Conservation (phyloP, 441 rosid genomes). For the Erodium texanum region DNA sequence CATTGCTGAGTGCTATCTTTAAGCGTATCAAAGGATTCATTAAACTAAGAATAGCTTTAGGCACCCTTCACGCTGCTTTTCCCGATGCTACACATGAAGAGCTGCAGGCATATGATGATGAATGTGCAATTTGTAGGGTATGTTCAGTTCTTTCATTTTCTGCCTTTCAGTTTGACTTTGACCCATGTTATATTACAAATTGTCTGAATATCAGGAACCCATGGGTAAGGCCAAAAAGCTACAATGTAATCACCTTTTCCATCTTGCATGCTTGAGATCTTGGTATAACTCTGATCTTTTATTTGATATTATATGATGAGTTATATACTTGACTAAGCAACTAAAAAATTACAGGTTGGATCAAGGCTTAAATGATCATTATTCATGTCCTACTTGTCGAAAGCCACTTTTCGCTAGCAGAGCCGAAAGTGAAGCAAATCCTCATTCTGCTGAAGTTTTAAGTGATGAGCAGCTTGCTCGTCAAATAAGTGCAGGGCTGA, state of each 20-base stretch:
- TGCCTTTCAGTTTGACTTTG: conserved; percentile 11
- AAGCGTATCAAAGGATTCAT: conserved; percentile 84
- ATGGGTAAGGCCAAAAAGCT: conserved; percentile 98
- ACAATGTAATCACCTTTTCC: conserved; percentile 84
- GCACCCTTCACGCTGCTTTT: conserved; percentile 94
- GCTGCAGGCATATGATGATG: conserved; percentile 82
- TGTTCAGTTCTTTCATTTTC: conserved; percentile 18
- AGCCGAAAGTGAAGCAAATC: conserved; percentile 50
- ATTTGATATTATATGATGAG: conserved; percentile 11
- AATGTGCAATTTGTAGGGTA: conserved; percentile 99
- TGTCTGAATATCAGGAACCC: conserved; percentile 66
- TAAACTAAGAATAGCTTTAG: conserved; percentile 76
- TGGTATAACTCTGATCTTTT: conserved; percentile 43
- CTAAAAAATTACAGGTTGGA: conserved; percentile 69
- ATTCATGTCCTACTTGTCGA: conserved; percentile 95
- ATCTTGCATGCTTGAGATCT: conserved; percentile 98
- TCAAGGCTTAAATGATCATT: conserved; percentile 87
- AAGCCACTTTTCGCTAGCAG: conserved; percentile 83
- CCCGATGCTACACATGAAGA: conserved; percentile 95
- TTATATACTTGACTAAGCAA: conserved; percentile 22
- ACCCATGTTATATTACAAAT: conserved; percentile 20
- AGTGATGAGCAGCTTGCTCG: conserved; percentile 76
- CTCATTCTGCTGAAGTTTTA: conserved; percentile 38
- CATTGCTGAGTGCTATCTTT: conserved; percentile 77
- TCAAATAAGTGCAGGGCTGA: conserved; percentile 55